Base-by-base conservation (phyloP, 495 filamentous ascomycete genomes). In the Amniculicola lignicola region DNA sequence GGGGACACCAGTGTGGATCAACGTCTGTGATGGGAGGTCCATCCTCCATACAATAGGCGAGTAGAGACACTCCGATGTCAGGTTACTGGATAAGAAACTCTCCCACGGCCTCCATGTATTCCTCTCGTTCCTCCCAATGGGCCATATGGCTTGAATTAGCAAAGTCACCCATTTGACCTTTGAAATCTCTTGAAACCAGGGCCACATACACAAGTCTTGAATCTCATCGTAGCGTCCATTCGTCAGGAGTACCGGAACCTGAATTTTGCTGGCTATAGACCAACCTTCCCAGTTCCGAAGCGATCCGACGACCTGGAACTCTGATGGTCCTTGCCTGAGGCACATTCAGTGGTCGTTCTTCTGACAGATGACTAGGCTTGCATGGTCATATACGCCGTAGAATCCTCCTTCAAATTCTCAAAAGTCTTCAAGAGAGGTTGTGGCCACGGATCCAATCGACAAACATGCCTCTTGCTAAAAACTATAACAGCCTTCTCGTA, bases 201-300 rank as follows among this genome's bases (percentile, higher is more conserved):
- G 72, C 43, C 62, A 60, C 29, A 74, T 65, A 3, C 66, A 64
- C 1, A 67, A 63, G 51, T 80, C 77, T 43, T 74, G 70, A 1
- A 73, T 73, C 47, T 76, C 73, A 40, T 82, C 79, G 33, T 77
- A 72, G 0, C 66, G 54, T 2, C 78, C 79, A 47, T 82, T 81
- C 21, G 76, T 69, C 1, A 82, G 57, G 5, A 81, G 64, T 4
- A 73, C 75, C 0, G 66, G 59, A 0, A 65, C 73, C 3, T 59
- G 61, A 37, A 81, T 77, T 12, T 71, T 63, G 19, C 59, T 48
- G 44, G 75, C 43, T 7, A 51, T 27, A 1, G 56, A 42, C 25
- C 63, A 67, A 4, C 69, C 66, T 21, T 71, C 66, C 74, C 72
- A 80, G 23, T 69, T 57, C 54, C 74, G 74, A 23, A 80, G 62